Base-by-base conservation (phyloP, 1,284 basidiomycete species). In the Heterobasidion occidentale region DNA sequence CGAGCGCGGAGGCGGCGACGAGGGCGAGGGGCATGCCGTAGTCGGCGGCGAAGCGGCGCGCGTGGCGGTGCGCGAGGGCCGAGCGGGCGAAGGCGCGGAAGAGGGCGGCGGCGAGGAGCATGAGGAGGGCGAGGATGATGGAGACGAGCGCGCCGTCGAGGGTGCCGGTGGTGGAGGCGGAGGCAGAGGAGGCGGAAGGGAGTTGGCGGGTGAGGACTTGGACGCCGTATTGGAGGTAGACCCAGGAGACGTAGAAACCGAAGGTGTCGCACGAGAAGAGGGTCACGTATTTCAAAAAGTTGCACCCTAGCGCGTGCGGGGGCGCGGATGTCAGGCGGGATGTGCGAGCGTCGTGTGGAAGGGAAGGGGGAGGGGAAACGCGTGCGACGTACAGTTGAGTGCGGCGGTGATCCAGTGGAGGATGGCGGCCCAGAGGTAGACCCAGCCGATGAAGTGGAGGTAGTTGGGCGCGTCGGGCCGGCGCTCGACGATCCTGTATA, bases 201-300 rank as follows among this genome's bases (percentile, higher is more conserved):
- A 93, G 84, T 65, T 92, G 88, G 46, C 90, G 80, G 0, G 86
- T 90, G 58, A 90, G 72, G 27, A 93, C 83, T 72, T 94, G 91
- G 9, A 92, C 82, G 17, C 92, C 91, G 60, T 93, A 93, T 70
- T 94, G 88, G n/a, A 94, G 79, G 65, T 94, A 95, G 1, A 94
- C 85, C 83, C 84, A 88, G 14, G 84, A 84, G 5, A 94, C 91
- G 67, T 94, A 94, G 70, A 95, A 94, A 2, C 94, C 93, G 66
- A 96, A 96, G 0, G 94, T 97, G 63, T 97, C 92, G 65, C 92
- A 94, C 2, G 93, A 91, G 74, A 98, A 90, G 12, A 92, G 77
- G 0, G 94, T 95, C 33, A 96, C 91, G 65, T 92, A 94, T 77
- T 80, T 83, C 38, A 94, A 76, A 60, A 90, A 88, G 65, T 90